Evolutionary conservation across 2,329 filamentous ascomycete species (phyloP).

Genomic region (Penicillium fuscoglaucum): DNA sequence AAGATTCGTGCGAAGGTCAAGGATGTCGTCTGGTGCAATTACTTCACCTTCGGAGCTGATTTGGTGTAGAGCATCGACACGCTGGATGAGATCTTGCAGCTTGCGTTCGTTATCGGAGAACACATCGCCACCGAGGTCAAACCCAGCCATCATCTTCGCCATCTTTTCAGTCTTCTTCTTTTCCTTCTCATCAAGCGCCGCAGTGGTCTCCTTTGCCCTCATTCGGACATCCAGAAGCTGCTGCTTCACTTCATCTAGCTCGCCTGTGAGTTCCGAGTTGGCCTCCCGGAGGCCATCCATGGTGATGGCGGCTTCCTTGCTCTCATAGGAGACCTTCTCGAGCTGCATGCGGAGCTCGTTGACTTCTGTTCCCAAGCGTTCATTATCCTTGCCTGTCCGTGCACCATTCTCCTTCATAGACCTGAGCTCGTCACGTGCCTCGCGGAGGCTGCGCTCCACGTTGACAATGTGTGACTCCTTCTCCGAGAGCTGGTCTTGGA

Average conservation of each 20-base stretch:
- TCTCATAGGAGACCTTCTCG: conserved; percentile 91
- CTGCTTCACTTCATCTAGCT: conserved; percentile 94
- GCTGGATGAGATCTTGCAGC: conserved; percentile 79
- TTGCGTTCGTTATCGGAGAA: conserved; percentile 91
- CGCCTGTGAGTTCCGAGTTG: conserved; percentile 85
- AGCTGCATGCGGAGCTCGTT: conserved; percentile 97
- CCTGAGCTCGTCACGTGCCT: conserved; percentile 81
- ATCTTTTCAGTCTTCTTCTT: conserved; percentile 98
- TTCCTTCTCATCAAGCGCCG: conserved; percentile 92
- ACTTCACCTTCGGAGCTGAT: conserved; percentile 74
- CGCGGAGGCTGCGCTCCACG: conserved; percentile 75
- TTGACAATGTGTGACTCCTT: conserved; percentile 79
- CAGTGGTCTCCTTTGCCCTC: conserved; percentile 89
- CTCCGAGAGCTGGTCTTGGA: conserved; percentile 94
- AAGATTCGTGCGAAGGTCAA: conserved; percentile 73
- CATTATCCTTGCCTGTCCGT: conserved; percentile 84
- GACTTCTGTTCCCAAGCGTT: conserved; percentile 77
- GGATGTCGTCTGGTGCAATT: conserved; percentile 77
- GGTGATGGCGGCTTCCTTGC: conserved; percentile 93
- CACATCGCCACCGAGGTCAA: conserved; percentile 87
- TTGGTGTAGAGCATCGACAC: conserved; percentile 75
- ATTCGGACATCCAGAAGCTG: conserved; percentile 94
- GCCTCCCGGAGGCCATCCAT: conserved; percentile 98
- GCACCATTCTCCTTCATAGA: conserved; percentile 83
- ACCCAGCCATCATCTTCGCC: conserved; percentile 99